A percentile compares a stretch with the other conserved stretches of the same genome.
These are phyloP conservation scores for Alternaria triticimaculans DNA, from an alignment of 2,329 filamentous ascomycete species.

Conservation along the genomic window DNA sequence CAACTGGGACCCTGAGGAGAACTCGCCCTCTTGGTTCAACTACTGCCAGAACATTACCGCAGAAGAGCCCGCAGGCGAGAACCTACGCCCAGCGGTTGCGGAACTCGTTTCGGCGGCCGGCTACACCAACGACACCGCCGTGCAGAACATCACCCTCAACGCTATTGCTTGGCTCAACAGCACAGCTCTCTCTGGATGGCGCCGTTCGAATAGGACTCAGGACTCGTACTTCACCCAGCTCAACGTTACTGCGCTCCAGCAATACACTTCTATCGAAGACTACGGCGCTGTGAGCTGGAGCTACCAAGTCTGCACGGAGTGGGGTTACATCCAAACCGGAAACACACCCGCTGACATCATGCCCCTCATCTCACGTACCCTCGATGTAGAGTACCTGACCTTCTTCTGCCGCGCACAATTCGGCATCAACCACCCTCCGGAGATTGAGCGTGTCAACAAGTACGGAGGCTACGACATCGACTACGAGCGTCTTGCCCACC, in stretches of 20 bases:
- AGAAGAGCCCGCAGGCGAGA: constrained; percentile 39
- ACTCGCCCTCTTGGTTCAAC: constrained; percentile 54
- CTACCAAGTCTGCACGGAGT: constrained; percentile 64
- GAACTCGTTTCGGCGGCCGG: constrained; percentile 58
- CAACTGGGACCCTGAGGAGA: constrained; percentile 64
- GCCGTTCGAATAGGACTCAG: constrained; percentile 45
- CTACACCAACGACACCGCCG: constrained; percentile 51
- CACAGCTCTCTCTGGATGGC: constrained; percentile 52
- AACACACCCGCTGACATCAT: constrained; percentile 68
- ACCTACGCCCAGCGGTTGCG: constrained; percentile 50
- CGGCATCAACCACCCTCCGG: constrained; percentile 69
- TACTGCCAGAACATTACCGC: constrained; percentile 64
- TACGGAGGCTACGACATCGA: constrained; percentile 76
- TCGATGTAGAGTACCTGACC: constrained; percentile 68
- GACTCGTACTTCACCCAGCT: constrained; percentile 61
- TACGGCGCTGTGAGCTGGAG: constrained; percentile 55
- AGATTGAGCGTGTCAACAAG: constrained; percentile 74
- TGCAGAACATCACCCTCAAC: constrained; percentile 63
- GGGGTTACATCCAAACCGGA: constrained; percentile 81
- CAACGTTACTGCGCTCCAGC: constrained; percentile 48
- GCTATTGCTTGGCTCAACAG: constrained; percentile 62
- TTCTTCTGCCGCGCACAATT: constrained; percentile 71
- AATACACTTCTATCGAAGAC: constrained; percentile 23
- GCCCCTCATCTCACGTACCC: constrained; percentile 74
- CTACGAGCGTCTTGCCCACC: constrained; percentile 76